Conservation (phyloP, 345 rosid species). For the Rhizophora apiculata region DNA sequence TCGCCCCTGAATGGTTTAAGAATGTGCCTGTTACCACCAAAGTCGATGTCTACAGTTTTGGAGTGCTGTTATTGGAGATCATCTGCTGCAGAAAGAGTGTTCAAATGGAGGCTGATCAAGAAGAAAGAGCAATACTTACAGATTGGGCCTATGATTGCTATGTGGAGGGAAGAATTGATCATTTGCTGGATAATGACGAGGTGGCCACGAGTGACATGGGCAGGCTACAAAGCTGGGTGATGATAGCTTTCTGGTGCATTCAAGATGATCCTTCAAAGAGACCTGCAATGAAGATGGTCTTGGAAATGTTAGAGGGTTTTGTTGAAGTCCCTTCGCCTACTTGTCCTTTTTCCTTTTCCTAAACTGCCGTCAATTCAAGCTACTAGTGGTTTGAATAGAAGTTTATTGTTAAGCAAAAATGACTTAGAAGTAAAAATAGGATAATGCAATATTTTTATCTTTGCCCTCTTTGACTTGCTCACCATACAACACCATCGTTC, state of each 20-base stretch:
- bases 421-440: too few relatives aligned
- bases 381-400: neutral
- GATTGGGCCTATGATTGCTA: constrained; percentile 27
- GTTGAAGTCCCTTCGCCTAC: constrained; percentile 16
- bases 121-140: constrained; percentile 9
- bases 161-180: constrained; percentile 10
- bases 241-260: constrained; percentile 22
- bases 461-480: too few relatives aligned
- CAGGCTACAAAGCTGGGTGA: constrained; percentile 18
- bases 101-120: neutral
- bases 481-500: too few relatives aligned
- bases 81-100: constrained; percentile 19
- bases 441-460: too few relatives aligned
- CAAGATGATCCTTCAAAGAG: constrained; percentile 28
- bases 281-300: constrained; percentile 24
- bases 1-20: constrained; percentile 7
- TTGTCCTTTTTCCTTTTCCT: neutral
- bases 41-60: constrained; percentile 12
- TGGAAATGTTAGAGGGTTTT: constrained; percentile 27
- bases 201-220: constrained; percentile 11
- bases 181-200: constrained; percentile 9
- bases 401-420: neutral
- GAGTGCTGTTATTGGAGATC: constrained; percentile 3
- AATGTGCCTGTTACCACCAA: neutral
- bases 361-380: neutral